These are phyloP conservation scores for Chalciporus sp. DNA, from an alignment of 1,284 basidiomycete species.

Conservation along the genomic window DNA sequence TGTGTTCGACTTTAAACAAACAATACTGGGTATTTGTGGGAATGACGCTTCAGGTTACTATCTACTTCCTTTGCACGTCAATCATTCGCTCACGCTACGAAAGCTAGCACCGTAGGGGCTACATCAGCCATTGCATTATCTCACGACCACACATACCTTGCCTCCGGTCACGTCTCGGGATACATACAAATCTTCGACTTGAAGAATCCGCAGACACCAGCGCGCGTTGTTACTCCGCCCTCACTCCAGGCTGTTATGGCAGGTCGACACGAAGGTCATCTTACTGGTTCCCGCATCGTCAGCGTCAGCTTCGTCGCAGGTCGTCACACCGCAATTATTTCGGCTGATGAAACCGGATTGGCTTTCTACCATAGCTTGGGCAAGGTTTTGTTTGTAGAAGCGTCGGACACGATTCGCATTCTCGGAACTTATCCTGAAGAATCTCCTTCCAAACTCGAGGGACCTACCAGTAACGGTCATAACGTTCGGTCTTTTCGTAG, in stretches of 20 bases:
- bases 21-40: conserved; percentile 78
- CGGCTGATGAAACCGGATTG: conserved; percentile 88
- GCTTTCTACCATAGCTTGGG: conserved; percentile 97
- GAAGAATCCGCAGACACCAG: conserved; percentile 62
- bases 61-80: conserved; percentile 4
- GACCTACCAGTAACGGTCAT: background rate
- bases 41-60: conserved; percentile 64
- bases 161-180: conserved; percentile 86
- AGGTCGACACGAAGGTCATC: conserved; percentile 92
- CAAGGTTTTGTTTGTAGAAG: conserved; percentile 94
- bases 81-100: conserved; percentile 24
- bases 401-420: conserved; percentile 92
- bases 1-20: conserved; percentile 92
- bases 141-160: conserved; percentile 92
- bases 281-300: conserved; percentile 83
- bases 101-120: conserved; percentile 69
- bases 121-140: conserved; percentile 92
- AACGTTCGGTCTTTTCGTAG: conserved; percentile 30
- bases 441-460: conserved; percentile 17
- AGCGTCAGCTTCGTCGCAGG: conserved; percentile 91
- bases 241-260: conserved; percentile 67
- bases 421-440: conserved; percentile 87
- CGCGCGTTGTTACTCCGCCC: conserved; percentile 75
- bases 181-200: conserved; percentile 89
- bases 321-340: conserved; percentile 92